Base-by-base conservation (phyloP, 371 early-diverging fungal species). In the Mortierella sp. region DNA sequence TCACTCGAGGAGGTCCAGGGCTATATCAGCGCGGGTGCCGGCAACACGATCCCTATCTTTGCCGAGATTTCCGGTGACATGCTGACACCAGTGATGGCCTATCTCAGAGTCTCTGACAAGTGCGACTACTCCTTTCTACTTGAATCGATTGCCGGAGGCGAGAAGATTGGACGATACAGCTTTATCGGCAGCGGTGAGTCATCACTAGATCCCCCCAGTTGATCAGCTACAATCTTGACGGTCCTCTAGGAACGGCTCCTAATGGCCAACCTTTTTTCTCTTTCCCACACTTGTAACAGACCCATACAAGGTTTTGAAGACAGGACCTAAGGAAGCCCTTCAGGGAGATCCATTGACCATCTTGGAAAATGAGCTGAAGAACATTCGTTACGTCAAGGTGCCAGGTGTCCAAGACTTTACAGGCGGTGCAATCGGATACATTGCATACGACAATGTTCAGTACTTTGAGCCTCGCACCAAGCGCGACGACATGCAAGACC, bases 401-500 rank as follows among this genome's bases (percentile, higher is more conserved):
- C 88, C 91, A 2, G 95, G 92, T 1, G 79, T 97, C 48, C 97
- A 96, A 43, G 83, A 87, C 31, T 96, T 96, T 71, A 95, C 95
- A 56, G 95, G 98, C 71, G 98, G 98, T 34, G 98, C 98, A 19
- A 92, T 98, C 40, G 98, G 98, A 16, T 98, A 95, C 79, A 91
- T 98, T 53, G 86, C 94, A 19, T 98, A 95, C 82, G 98, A 98
- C 79, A 97, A 98, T 66, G 92, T 95, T 34, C 91, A 94, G 70
- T 93, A 95, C 71, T 98, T 98, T 87, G 98, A 98, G 81, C 97
- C 98, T 3, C 87, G 89, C 44, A 88, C 92, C 2, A 80, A 85
- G 47, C 86, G 89, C 45, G 76, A 74, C 14, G 90, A 92, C 12
- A 69, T 97, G 40, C 78, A 82, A 31, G 97, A 98, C 67, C 89